Evolutionary conservation across 441 rosid genomes (phyloP).

Genomic region (Viola pubescens): DNA sequence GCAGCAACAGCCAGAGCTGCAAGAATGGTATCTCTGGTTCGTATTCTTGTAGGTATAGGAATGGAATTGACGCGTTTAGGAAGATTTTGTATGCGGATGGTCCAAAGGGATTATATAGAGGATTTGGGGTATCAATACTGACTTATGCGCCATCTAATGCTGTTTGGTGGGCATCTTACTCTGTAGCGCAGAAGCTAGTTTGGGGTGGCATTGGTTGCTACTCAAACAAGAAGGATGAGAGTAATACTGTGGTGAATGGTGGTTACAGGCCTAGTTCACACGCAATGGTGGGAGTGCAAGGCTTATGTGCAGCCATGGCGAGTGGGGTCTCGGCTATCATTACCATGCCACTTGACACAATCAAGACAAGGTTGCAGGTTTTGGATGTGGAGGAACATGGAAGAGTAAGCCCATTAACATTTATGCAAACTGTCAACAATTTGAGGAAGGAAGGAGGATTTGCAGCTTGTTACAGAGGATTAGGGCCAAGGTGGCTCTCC

Average conservation of each 20-base stretch:
- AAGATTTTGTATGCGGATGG: conserved; percentile 64
- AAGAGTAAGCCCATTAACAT: conserved; percentile 44
- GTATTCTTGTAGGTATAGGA: conserved; percentile 39
- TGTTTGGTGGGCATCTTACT: conserved; percentile 92
- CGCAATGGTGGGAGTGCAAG: conserved; percentile 61
- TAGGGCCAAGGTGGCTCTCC: conserved; percentile 88
- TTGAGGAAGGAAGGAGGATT: conserved; percentile 80
- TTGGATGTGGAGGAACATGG: conserved; percentile 61
- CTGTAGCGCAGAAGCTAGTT: conserved; percentile 48
- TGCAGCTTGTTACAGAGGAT: conserved; percentile 77
- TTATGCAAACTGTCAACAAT: conserved; percentile 61
- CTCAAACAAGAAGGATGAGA: conserved; percentile 17
- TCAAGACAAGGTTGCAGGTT: conserved; percentile 80
- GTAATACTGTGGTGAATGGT: conserved; percentile 17
- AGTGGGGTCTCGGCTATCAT: conserved; percentile 74
- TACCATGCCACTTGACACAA: conserved; percentile 83
- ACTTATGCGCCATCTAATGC: conserved; percentile 93
- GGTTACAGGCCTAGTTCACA: conserved; percentile 47
- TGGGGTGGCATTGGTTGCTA: conserved; percentile 45
- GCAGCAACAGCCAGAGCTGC: too few relatives aligned
- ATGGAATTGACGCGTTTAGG: conserved; percentile 72
- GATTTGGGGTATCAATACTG: conserved; percentile 82
- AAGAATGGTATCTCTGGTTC: conserved; percentile 16
- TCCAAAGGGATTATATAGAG: conserved; percentile 71
- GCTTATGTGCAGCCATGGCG: conserved; percentile 73